Conservation (phyloP, 2,329 filamentous ascomycete genomes). For the Talaromyces sp. region DNA sequence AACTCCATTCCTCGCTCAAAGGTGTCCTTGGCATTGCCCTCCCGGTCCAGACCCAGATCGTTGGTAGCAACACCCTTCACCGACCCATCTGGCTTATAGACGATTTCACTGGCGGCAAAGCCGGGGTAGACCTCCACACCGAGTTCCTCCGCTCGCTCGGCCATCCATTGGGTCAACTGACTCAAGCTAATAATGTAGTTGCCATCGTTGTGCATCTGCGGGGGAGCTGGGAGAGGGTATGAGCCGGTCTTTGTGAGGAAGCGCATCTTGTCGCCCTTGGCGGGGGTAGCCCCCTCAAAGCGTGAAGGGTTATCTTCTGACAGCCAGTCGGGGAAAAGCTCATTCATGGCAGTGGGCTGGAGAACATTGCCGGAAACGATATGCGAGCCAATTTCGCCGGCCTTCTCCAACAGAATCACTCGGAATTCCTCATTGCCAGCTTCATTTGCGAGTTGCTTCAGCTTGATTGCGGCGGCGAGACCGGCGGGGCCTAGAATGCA, state of each 20-base stretch:
- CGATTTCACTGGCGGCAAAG: conserved; percentile 89
- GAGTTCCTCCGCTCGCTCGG: conserved; percentile 91
- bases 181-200: conserved; percentile 98
- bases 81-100: conserved; percentile 83
- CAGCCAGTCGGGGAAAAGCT: conserved; percentile 92
- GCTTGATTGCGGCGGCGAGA: conserved; percentile 84
- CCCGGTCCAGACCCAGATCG: conserved; percentile 80
- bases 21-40: conserved; percentile 81
- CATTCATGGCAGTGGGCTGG: conserved; percentile 82
- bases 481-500: conserved; percentile 72
- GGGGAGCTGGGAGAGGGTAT: conserved; percentile 82
- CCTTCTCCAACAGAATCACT: conserved; percentile 90
- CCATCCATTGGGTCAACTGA: conserved; percentile 93
- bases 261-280: conserved; percentile 83
- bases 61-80: conserved; percentile 96
- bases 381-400: conserved; percentile 90
- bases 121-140: conserved; percentile 96
- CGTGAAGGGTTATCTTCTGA: conserved; percentile 82
- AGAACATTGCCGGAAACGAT: conserved; percentile 96
- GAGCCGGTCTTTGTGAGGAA: conserved; percentile 82
- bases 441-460: conserved; percentile 94
- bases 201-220: conserved; percentile 97
- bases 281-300: conserved; percentile 85
- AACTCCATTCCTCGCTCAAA: conserved; percentile 99
- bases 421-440: conserved; percentile 95